A percentile compares a stretch with the other conserved stretches of the same genome.
Evolutionary conservation across 371 early-diverging fungal genomes (phyloP).

Genomic region (Capillidium heterosporum): DNA sequence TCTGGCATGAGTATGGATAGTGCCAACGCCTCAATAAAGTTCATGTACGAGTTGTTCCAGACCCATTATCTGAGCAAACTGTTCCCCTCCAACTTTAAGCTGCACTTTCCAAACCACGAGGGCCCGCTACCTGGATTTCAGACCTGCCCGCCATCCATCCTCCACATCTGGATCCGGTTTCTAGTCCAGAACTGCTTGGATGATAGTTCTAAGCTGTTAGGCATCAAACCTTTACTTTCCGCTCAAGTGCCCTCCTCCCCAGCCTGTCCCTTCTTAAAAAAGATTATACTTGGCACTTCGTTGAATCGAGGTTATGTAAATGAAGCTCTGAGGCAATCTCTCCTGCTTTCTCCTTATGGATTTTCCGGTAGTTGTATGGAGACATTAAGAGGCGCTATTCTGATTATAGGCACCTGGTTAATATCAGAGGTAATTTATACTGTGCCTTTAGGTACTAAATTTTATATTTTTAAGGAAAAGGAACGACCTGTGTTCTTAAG

Average conservation of each 20-base stretch:
- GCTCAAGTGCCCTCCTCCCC: constrained; percentile 10
- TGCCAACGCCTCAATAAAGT: constrained; percentile 40
- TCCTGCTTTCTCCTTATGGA: constrained; percentile 31
- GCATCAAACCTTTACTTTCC: not conserved
- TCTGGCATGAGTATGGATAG: constrained; percentile 46
- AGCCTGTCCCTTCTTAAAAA: constrained; percentile 43
- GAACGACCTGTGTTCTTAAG: constrained; percentile 5
- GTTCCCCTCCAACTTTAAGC: constrained; percentile 31
- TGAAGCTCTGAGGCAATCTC: constrained; percentile 50
- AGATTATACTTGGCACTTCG: constrained; percentile 38
- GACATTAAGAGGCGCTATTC: constrained; percentile 42
- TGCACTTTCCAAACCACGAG: not conserved
- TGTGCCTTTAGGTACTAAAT: no score
- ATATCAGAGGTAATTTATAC: constrained; percentile 29
- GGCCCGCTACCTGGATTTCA: constrained; percentile 29
- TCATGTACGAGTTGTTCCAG: constrained; percentile 44
- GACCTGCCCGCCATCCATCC: constrained; percentile 49
- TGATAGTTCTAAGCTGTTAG: constrained; percentile 22
- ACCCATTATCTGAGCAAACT: constrained; percentile 44
- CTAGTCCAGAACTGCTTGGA: constrained; percentile 38
- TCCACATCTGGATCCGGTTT: constrained; percentile 43
- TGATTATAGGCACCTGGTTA: constrained; percentile 53
- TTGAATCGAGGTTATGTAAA: constrained; percentile 54
- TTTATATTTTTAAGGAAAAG: no score
- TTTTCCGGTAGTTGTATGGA: constrained; percentile 32